Percentiles rank a stretch among this genome's conserved stretches.
Evolutionary conservation across 2,329 filamentous ascomycete genomes (phyloP).

Genomic region (Rhynchosporium secalis): DNA sequence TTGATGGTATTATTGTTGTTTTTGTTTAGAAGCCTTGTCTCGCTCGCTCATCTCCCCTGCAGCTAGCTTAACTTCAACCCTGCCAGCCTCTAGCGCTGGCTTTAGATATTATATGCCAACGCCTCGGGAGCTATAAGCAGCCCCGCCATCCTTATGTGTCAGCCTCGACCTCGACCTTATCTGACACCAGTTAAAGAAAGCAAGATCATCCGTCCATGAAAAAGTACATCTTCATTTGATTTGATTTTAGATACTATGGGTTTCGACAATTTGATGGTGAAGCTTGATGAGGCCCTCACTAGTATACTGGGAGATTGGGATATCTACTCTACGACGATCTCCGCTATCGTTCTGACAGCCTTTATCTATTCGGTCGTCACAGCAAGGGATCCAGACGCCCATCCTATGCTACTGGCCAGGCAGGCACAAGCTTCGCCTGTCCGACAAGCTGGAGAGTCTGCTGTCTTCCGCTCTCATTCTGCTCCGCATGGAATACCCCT

Average conservation of each 20-base stretch:
- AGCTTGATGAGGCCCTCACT: slow-evolving; percentile 71
- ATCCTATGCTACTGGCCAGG: slow-evolving; percentile 85
- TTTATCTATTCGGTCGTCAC: slow-evolving; percentile 71
- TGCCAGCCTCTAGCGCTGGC: neutral
- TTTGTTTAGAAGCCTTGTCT: slow-evolving; percentile 21
- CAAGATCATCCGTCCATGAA: neutral
- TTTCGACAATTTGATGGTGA: slow-evolving; percentile 56
- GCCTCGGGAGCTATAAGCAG: neutral
- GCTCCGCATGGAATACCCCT: slow-evolving; percentile 83
- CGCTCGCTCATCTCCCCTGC: neutral
- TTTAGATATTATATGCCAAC: neutral
- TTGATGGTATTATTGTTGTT: slow-evolving; percentile 8
- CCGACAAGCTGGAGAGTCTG: slow-evolving; percentile 80
- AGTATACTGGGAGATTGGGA: slow-evolving; percentile 79
- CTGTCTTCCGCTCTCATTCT: slow-evolving; percentile 80
- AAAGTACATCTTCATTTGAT: neutral
- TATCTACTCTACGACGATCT: slow-evolving; percentile 71
- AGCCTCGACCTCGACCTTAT: slow-evolving; percentile 19
- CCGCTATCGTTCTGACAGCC: slow-evolving; percentile 64
- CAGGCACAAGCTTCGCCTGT: slow-evolving; percentile 79
- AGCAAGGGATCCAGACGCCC: slow-evolving; percentile 80
- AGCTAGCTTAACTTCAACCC: slow-evolving; percentile 14
- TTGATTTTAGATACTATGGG: slow-evolving; percentile 31
- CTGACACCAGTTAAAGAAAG: neutral
- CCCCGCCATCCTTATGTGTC: slow-evolving; percentile 17